Evolutionary conservation across 1,284 basidiomycete species (phyloP), one percentile per base, ranked within the genome.

Genomic region (Ceratobasidium sp.): DNA sequence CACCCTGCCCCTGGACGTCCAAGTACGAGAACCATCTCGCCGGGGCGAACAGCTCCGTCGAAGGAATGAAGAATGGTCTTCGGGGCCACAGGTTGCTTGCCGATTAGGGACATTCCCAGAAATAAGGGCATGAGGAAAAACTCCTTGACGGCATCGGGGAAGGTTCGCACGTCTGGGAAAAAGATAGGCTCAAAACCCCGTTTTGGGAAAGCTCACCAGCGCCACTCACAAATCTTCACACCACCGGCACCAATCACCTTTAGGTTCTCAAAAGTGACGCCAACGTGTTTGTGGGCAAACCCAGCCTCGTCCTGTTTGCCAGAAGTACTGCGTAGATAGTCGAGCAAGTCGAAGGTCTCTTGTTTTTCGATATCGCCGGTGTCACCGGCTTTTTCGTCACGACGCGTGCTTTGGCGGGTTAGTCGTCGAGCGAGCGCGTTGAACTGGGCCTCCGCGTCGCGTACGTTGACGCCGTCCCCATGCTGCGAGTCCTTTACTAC

Each of bases 241-340:
- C 50, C 73, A n/a, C 60, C 57, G 17, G 60, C 72, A 74, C 56
- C 33, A 19, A 31, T 60, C 59, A 96, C 94, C 74, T 91, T 86
- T 0, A 94, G 82, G 77, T 91, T 85, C 66, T 93, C 87, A 91
- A 93, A 95, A 29, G 89, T 89, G 36, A 95, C 92, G 47, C 93
- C 93, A 47, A 95, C 92, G 77, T 91, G 89, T 84, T 97, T 97
- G 82, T 91, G 90, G 79, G 90, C 89, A 79, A 96, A 92, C 4
- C 93, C 93, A 6, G 91, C 90, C 33, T 85, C 82, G 76, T 94
- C 89, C n/a, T 53, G 71, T 24, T 73, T 41, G 48, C 71, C 71
- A 36, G 71, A 73, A 27, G 71, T 73, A 17, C 47, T 53, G 19
- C 71, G 71, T 27, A 73, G 33, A 19, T 73, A 73, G 4, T 73